These are phyloP conservation scores for Globisporangium nagaii DNA, from an alignment of 352 stramenopile genomes.

Conservation along the genomic window DNA sequence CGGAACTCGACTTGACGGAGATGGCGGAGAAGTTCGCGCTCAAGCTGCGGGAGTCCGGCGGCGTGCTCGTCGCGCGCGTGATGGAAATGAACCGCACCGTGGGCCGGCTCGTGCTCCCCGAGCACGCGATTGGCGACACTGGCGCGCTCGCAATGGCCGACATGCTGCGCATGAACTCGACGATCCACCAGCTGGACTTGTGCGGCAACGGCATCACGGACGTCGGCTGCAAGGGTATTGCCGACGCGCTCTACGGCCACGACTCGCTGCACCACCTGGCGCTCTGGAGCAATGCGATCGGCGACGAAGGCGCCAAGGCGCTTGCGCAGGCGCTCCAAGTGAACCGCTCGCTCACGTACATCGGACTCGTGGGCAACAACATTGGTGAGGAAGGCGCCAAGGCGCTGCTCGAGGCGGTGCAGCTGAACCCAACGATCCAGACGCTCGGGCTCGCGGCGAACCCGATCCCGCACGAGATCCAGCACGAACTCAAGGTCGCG, in stretches of 20 bases:
- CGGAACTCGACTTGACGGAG: slow-evolving; percentile 49
- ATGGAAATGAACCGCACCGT: slow-evolving; percentile 51
- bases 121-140: slow-evolving; percentile 44
- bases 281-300: slow-evolving; percentile 38
- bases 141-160: slow-evolving; percentile 41
- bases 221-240: slow-evolving; percentile 19
- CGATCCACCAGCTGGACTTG: slow-evolving; percentile 41
- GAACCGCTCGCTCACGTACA: slow-evolving; percentile 45
- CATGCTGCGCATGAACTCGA: slow-evolving; percentile 47
- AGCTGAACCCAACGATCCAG: slow-evolving; percentile 39
- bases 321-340: slow-evolving; percentile 40
- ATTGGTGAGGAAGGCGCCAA: slow-evolving; percentile 34
- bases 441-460: slow-evolving; percentile 42
- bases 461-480: slow-evolving; percentile 27
- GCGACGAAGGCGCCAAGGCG: slow-evolving; percentile 36
- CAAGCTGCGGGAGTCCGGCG: slow-evolving; percentile 32
- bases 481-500: slow-evolving; percentile 30
- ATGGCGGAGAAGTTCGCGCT: slow-evolving; percentile 37
- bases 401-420: slow-evolving; percentile 35
- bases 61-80: slow-evolving; percentile 40
- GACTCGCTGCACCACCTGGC: slow-evolving; percentile 38
- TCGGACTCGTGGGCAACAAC: slow-evolving; percentile 41
- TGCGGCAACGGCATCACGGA: slow-evolving; percentile 45
- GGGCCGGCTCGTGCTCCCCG: slow-evolving; percentile 31
- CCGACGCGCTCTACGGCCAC: slow-evolving; percentile 39